Conservation (phyloP, 176 grass and related monocot genomes). For the Aegilops tauschii region DNA sequence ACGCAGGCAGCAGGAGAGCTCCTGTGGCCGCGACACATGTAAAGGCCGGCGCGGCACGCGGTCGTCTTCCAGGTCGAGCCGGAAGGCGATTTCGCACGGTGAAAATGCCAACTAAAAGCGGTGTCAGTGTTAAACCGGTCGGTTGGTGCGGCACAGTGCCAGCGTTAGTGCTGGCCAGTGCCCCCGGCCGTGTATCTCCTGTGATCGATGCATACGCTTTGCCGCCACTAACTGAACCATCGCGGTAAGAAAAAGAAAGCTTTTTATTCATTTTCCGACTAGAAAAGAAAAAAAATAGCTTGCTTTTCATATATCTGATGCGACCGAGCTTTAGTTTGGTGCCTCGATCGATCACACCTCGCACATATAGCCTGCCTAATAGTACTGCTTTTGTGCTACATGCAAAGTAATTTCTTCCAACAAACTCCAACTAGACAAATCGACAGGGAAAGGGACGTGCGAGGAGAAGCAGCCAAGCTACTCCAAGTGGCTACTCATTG, state of each 20-base stretch:
- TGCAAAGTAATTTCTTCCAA: neutral
- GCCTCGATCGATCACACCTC: neutral
- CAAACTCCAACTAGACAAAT: conserved; percentile 8
- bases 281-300: neutral
- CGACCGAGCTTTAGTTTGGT: conserved; percentile 12
- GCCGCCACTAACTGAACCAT: neutral
- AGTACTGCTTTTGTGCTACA: neutral
- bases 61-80: neutral
- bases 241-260: neutral
- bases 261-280: neutral
- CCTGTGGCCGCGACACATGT: neutral
- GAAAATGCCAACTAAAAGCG: neutral
- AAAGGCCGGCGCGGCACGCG: neutral
- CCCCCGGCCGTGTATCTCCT: neutral
- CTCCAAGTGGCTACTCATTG: neutral
- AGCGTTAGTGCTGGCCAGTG: neutral
- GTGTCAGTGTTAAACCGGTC: neutral
- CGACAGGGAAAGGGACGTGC: conserved; percentile 13
- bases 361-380: neutral
- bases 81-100: neutral
- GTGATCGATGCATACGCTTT: neutral
- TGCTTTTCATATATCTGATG: neutral
- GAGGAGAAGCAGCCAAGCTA: neutral
- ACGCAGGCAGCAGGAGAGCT: neutral
- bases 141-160: conserved; percentile 3